Conservation (phyloP, 768 basidiomycete species). For the Saitozyma podzolica region DNA sequence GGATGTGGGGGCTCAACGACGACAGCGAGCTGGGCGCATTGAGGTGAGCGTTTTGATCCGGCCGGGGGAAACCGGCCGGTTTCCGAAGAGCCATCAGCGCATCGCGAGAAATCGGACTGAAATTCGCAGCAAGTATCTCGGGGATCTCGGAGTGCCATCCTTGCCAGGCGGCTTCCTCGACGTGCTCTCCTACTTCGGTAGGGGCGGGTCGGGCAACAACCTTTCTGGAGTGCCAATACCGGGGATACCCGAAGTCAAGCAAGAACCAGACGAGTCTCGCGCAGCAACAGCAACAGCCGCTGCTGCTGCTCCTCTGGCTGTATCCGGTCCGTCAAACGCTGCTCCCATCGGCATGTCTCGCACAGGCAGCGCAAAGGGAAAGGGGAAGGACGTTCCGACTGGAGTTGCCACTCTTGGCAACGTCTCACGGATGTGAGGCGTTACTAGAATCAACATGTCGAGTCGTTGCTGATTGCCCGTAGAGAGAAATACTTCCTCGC, state of each 20-base stretch:
- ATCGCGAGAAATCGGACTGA: background rate
- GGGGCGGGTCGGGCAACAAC: conserved; percentile 10
- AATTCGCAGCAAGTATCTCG: conserved; percentile 36
- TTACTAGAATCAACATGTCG: background rate
- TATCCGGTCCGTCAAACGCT: conserved; percentile 1
- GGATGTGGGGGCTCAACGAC: conserved; percentile 29
- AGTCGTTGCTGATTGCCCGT: conserved; percentile 49
- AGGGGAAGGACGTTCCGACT: conserved; percentile 22
- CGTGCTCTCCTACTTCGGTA: conserved; percentile 28
- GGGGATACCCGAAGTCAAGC: background rate
- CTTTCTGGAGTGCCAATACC: conserved; percentile 10
- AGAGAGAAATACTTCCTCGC: conserved; percentile 88
- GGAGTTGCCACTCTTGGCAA: conserved; percentile 7
- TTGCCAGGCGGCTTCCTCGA: conserved; percentile 43
- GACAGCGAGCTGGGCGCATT: conserved; percentile 40
- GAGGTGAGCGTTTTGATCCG: conserved; percentile 23
- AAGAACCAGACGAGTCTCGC: background rate
- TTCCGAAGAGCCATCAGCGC: background rate
- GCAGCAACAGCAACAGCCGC: conserved; percentile 1
- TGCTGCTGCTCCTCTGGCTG: conserved; percentile 1
- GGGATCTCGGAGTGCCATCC: conserved; percentile 35
- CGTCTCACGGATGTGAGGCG: conserved; percentile 10
- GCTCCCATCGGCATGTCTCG: background rate
- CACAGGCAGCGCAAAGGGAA: conserved; percentile 21
- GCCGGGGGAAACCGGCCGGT: no score